Evolutionary conservation across 345 rosid species (phyloP).

Genomic region (Eucalyptus albens): DNA sequence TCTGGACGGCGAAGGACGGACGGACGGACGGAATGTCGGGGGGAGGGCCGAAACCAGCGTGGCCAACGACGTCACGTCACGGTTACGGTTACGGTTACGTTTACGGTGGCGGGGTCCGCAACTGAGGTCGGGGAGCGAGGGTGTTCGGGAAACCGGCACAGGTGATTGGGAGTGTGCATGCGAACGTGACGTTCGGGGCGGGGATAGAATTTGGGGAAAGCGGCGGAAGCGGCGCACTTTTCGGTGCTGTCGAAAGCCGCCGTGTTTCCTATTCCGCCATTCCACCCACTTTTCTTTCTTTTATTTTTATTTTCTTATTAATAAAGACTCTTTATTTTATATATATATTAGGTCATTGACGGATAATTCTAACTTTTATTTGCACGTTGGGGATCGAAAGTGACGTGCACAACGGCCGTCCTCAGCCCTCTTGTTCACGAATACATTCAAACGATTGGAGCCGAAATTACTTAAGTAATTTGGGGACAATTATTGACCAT

Average conservation of each 20-base stretch:
- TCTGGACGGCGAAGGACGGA: background rate
- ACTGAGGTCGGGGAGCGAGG: background rate
- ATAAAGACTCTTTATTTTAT: background rate
- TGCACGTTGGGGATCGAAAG: background rate
- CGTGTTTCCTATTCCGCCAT: no score
- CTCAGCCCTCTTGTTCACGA: background rate
- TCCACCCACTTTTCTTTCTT: no score
- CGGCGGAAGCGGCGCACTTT: background rate
- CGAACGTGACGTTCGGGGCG: background rate
- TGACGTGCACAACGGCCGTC: background rate
- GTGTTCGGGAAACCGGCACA: background rate
- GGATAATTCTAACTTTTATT: background rate
- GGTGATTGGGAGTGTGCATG: background rate
- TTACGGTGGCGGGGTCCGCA: background rate
- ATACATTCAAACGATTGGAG: background rate
- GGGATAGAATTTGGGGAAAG: background rate
- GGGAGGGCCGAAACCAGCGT: background rate
- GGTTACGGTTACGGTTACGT: background rate
- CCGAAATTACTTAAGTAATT: background rate
- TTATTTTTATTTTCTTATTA: no score
- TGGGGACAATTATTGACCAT: background rate
- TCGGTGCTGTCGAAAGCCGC: background rate
- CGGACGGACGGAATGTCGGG: background rate
- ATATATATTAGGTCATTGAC: background rate
- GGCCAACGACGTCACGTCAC: background rate